Percentiles rank a stretch among this genome's conserved stretches.
Evolutionary conservation across 129 eudicot species (phyloP).

Genomic region (Flaveria bidentis): DNA sequence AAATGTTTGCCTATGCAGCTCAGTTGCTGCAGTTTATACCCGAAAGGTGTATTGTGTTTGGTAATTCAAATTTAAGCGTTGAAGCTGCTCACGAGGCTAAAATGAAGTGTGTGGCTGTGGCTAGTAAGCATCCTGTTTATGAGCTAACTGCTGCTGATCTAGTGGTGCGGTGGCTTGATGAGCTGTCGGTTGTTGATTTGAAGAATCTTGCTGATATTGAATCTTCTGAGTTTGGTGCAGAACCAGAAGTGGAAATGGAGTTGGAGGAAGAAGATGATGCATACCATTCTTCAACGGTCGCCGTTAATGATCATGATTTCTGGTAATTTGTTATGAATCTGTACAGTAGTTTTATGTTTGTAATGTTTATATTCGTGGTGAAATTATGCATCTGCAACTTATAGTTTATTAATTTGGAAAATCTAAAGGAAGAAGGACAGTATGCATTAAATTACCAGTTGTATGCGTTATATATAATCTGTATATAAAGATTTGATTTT

Average conservation of each 20-base stretch:
- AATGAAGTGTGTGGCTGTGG: slow-evolving; percentile 97
- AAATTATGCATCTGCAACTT: slow-evolving; percentile 28
- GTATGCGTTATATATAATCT: slow-evolving; percentile 30
- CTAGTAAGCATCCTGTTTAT: slow-evolving; percentile 89
- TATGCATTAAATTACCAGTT: slow-evolving; percentile 46
- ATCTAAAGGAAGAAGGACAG: slow-evolving; percentile 31
- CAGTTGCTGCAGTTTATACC: slow-evolving; percentile 78
- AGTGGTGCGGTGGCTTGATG: slow-evolving; percentile 81
- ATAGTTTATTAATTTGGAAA: slow-evolving; percentile 35
- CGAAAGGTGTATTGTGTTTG: slow-evolving; percentile 91
- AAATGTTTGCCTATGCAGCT: slow-evolving; percentile 87
- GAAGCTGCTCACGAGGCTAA: slow-evolving; percentile 97
- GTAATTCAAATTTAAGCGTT: slow-evolving; percentile 85
- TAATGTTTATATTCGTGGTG: slow-evolving; percentile 38
- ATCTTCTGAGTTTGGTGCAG: slow-evolving; percentile 53
- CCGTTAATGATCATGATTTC: slow-evolving; percentile 61
- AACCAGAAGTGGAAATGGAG: slow-evolving; percentile 69
- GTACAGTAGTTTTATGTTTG: slow-evolving; percentile 47
- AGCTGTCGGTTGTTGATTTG: slow-evolving; percentile 84
- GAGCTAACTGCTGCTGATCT: slow-evolving; percentile 95
- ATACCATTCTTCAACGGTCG: slow-evolving; percentile 46
- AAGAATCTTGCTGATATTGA: slow-evolving; percentile 88
- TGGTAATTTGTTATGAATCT: slow-evolving; percentile 52
- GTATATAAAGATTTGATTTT: slow-evolving; percentile 25
- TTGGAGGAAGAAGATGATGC: slow-evolving; percentile 68